Evolutionary conservation across 441 rosid genomes (phyloP).

Genomic region (Populus hybrid): DNA sequence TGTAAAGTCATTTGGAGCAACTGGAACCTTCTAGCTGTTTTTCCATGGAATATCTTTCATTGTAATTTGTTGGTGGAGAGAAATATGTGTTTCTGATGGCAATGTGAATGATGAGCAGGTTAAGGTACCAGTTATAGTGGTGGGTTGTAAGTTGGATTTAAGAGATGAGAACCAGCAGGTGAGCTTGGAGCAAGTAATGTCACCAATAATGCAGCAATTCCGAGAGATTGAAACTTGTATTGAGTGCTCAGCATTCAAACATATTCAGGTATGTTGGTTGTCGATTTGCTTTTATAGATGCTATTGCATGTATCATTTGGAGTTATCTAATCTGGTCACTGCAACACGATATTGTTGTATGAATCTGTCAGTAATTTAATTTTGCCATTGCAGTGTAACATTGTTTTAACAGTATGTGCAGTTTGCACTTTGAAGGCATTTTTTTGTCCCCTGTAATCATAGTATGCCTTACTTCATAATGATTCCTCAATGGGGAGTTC

Average conservation of each 20-base stretch:
- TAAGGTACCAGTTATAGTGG: conserved; percentile 74
- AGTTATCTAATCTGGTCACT: not conserved
- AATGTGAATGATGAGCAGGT: conserved; percentile 48
- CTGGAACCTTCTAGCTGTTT: not conserved
- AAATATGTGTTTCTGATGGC: conserved; percentile 6
- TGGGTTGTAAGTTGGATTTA: conserved; percentile 73
- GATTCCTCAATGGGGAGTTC: not conserved
- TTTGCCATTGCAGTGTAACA: not conserved
- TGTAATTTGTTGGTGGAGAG: not conserved
- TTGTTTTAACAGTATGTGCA: not conserved
- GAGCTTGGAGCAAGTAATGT: conserved; percentile 64
- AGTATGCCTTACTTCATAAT: not conserved
- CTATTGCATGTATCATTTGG: not conserved
- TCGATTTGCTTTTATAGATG: not conserved
- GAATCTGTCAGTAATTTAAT: not conserved
- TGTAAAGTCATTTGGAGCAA: not conserved
- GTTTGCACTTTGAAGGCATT: not conserved
- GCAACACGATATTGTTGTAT: not conserved
- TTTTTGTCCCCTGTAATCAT: not conserved
- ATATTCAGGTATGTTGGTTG: conserved; percentile 62
- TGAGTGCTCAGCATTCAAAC: conserved; percentile 68
- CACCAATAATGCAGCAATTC: conserved; percentile 77
- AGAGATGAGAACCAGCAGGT: conserved; percentile 65
- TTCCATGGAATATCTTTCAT: not conserved
- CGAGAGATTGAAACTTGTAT: conserved; percentile 82